Conservation (phyloP, 495 filamentous ascomycete genomes). For the Acidomyces sp. region DNA sequence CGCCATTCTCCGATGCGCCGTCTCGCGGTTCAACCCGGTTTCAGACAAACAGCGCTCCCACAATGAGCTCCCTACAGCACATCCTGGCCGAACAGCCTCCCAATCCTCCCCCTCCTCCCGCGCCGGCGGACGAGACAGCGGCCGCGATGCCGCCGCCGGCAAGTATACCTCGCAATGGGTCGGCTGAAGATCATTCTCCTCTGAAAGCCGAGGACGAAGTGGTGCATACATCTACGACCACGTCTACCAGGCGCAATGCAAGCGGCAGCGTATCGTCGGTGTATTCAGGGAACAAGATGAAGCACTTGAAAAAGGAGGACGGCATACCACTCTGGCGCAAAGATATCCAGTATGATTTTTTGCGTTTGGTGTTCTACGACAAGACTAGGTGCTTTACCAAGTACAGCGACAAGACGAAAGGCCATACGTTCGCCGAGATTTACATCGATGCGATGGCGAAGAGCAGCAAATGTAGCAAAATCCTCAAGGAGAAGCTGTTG, state of each 20-base stretch:
- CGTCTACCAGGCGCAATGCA: slow-evolving; percentile 50
- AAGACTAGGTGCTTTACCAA: slow-evolving; percentile 77
- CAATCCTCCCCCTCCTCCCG: slow-evolving; percentile 15
- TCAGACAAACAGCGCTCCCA: no score
- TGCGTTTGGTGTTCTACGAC: slow-evolving; percentile 82
- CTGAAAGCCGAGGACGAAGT: slow-evolving; percentile 23
- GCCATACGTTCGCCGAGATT: slow-evolving; percentile 82
- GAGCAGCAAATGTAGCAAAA: slow-evolving; percentile 98
- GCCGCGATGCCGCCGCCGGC: slow-evolving; percentile 15
- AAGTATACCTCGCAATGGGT: slow-evolving; percentile 18
- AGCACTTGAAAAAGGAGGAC: slow-evolving; percentile 94
- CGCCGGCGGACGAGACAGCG: slow-evolving; percentile 2
- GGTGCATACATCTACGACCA: slow-evolving; percentile 39
- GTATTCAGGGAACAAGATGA: slow-evolving; percentile 82
- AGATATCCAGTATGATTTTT: slow-evolving; percentile 95
- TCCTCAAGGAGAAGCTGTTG: slow-evolving; percentile 90
- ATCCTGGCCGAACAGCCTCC: slow-evolving; percentile 25
- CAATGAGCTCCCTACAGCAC: slow-evolving; percentile 19
- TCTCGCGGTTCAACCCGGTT: no score
- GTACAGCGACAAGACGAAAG: slow-evolving; percentile 53
- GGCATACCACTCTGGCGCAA: slow-evolving; percentile 92
- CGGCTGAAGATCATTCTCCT: slow-evolving; percentile 34
- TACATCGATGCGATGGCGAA: slow-evolving; percentile 98
- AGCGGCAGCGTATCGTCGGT: slow-evolving; percentile 55
- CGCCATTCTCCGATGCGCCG: no score